A percentile compares a stretch with the other conserved stretches of the same genome.
These are phyloP conservation scores for Bimuria novae-zelandiae DNA, from an alignment of 2,329 filamentous ascomycete genomes.

Conservation along the genomic window DNA sequence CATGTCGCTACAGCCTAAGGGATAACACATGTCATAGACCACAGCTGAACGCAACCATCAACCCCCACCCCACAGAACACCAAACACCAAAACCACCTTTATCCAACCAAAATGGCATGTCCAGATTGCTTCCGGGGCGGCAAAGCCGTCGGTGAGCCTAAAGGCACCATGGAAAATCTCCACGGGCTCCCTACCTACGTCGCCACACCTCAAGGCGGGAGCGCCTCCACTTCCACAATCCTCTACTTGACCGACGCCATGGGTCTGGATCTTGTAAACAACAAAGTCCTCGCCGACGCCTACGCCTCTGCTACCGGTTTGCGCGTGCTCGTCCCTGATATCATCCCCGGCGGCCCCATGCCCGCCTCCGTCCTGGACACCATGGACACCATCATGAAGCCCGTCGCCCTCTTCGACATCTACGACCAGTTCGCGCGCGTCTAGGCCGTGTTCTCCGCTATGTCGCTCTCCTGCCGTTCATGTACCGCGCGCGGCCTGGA, in stretches of 20 bases:
- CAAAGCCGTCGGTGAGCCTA: slow-evolving; percentile 20
- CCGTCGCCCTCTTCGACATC: slow-evolving; percentile 8
- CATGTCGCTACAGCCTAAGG: no score
- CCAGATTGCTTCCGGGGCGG: slow-evolving; percentile 31
- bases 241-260: slow-evolving; percentile 32
- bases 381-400: slow-evolving; percentile 14
- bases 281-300: slow-evolving; percentile 30
- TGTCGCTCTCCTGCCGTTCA: slow-evolving; percentile 15
- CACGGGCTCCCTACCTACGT: slow-evolving; percentile 26
- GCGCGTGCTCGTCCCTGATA: slow-evolving; percentile 28
- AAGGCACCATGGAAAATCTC: slow-evolving; percentile 10
- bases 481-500: slow-evolving; percentile 12
- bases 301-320: slow-evolving; percentile 19
- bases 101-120: slow-evolving; percentile 22
- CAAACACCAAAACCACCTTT: no score
- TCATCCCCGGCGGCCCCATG: slow-evolving; percentile 28
- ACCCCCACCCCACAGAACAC: no score
- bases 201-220: slow-evolving; percentile 8
- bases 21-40: no score
- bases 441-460: not conserved
- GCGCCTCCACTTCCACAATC: slow-evolving; percentile 20
- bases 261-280: slow-evolving; percentile 29
- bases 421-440: slow-evolving; percentile 3
- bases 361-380: slow-evolving; percentile 7
- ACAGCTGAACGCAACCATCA: not conserved